Percentiles rank a stretch among this genome's conserved stretches.
phyloP scores from a whole-genome alignment of 495 filamentous ascomycete genomes.

The Pyronema domesticum region DNA sequence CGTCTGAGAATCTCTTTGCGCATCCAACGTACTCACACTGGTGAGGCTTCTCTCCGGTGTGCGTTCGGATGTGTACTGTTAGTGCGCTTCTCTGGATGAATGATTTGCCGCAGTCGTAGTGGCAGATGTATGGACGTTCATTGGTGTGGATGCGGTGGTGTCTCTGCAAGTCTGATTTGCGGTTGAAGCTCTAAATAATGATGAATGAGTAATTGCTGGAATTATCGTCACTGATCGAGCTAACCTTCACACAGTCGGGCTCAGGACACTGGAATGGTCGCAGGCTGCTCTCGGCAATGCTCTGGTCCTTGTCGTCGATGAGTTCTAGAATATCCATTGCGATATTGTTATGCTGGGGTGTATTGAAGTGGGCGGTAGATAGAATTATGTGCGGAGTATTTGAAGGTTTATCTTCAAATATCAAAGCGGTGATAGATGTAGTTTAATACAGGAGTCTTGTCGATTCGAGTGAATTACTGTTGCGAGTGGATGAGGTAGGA shows the following conservation, averaged over 20 bases:
- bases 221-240: slow-evolving; percentile 1
- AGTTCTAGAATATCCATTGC: slow-evolving; percentile 26
- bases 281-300: slow-evolving; percentile 20
- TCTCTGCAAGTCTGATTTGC: slow-evolving; percentile 77
- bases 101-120: slow-evolving; percentile 58
- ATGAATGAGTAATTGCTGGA: slow-evolving; percentile 9
- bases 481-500: not conserved
- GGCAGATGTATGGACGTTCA: slow-evolving; percentile 65
- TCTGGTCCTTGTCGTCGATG: slow-evolving; percentile 26
- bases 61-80: slow-evolving; percentile 71
- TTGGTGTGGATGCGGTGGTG: slow-evolving; percentile 86
- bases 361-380: too few relatives aligned
- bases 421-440: too few relatives aligned
- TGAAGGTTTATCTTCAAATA: too few relatives aligned
- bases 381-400: too few relatives aligned
- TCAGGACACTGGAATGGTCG: slow-evolving; percentile 24
- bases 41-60: slow-evolving; percentile 82
- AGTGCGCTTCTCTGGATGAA: slow-evolving; percentile 82
- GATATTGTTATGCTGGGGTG: slow-evolving; percentile 11
- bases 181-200: slow-evolving; percentile 60
- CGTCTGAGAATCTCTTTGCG: slow-evolving; percentile 72
- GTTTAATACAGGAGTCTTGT: too few relatives aligned
- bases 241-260: slow-evolving; percentile 24
- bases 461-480: too few relatives aligned
- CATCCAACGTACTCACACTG: slow-evolving; percentile 64